Base-by-base conservation (phyloP, 2,329 filamentous ascomycete genomes). In the Aspergillus vadensis region DNA sequence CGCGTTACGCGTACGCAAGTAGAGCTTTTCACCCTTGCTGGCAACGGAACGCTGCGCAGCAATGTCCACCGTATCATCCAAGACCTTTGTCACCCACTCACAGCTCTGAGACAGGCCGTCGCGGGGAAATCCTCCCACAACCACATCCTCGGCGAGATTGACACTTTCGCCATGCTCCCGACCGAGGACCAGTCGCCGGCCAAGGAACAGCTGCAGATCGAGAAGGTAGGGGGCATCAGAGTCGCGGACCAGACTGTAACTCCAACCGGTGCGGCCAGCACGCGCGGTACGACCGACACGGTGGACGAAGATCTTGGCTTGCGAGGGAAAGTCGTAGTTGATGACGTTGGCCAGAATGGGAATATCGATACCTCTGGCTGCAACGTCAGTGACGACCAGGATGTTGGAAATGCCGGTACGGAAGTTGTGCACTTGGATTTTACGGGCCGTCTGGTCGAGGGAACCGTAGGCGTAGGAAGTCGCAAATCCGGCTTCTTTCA, bases 311-410 rank as follows among this genome's bases (percentile, higher is more conserved):
- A 99, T 88, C 78, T 99, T 99, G 19, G 95, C 92, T 71, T 98
- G 95, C 1, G 94, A 91, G 3, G 95, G 94, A 66, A 99, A 99
- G 72, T 98, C 94, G 77, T 96, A 99, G 81, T 99, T 98, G 81
- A 99, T 94, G 61, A 99, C 95, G 73, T 99, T 98, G 59, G 92
- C 93, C 38, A 99, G 83, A 50, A 97, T 86, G 0, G 95, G 95
- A 67, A 99, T 97, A 86, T 99, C 95, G 63, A 99, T 96, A 86
- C 95, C 94, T 82, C 95, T 86, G 21, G 95, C 95, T 14, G 95
- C 95, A 57, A 99, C 92, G 74, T 99, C 95, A 1, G 95, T 99
- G 48, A 98, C 94, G 2, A 99, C 93, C 8, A 99, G 80, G 51
- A 99, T 92, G 67, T 97, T 94, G 0, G 91, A 90, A 65, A 89